Base-by-base conservation (phyloP, 345 rosid species). In the Physaria fendleri region DNA sequence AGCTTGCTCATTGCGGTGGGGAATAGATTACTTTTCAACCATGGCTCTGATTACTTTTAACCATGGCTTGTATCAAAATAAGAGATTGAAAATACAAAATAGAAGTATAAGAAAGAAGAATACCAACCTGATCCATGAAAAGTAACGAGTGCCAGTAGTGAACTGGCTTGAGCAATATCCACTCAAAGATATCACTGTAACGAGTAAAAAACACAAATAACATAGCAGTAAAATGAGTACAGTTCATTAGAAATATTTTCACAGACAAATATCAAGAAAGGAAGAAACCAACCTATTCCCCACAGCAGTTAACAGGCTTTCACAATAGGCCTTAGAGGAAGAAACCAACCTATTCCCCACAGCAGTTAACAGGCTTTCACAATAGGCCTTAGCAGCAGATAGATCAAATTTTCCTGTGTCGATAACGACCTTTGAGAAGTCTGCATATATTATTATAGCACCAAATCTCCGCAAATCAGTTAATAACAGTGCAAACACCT, bases 381-480 rank as follows among this genome's bases (percentile, higher is more conserved):
- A 85, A 73, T 88, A 92, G 44, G 88, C 81, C 79, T 79, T 83
- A 40, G 96, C 96, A 44, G 90, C 79, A 44, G 90, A 65, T 27
- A 85, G 40, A 67, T 82, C 82, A 18, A 75, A 74, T 72, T 85
- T 88, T 61, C 85, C 95, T 3, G 98, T 92, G 82, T 88, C 88
- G 56, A 92, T 80, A 27, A 88, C 72, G 47, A 92, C 74, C 76
- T 92, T 92, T 25, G 95, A 81, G 79, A 88, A 92, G 75, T 81
- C 84, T 22, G 98, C 95, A 76, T 78, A 92, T 71, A 92, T 82
- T 59, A 92, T 82, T 12, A 83, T 73, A 64, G 96, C 96, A 68
- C 98, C 96, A 57, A 92, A 78, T 79, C 85, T 92, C 65, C 96
- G 95, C 50, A 88, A 79, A 72, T 88, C 98, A 22, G 90, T 84